Percentiles rank a stretch among this genome's conserved stretches.
Conservation (phyloP, 2,329 filamentous ascomycete species). For the Pseudocercospora fijiensis region DNA sequence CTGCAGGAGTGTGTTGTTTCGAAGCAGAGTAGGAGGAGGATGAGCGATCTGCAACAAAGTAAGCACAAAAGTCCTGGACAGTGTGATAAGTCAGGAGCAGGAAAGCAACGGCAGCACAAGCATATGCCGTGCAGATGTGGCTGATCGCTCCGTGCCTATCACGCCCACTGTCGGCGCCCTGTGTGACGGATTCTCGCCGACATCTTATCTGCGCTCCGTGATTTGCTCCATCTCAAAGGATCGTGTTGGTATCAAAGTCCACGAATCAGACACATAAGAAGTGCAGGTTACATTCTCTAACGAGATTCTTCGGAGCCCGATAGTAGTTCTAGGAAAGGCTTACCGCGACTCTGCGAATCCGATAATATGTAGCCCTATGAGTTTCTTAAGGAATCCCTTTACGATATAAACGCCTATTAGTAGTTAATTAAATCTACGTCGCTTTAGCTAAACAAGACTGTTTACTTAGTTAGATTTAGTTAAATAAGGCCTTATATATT, state of each 20-base stretch:
- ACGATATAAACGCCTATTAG: no score
- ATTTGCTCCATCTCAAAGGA: not conserved
- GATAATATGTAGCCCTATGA: not conserved
- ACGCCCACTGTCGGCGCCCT: not conserved
- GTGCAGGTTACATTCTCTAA: not conserved
- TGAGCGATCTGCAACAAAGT: not conserved
- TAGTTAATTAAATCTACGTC: no score
- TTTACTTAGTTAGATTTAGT: no score
- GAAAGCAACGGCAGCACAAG: not conserved
- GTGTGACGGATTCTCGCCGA: slow-evolving; percentile 4
- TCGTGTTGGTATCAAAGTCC: not conserved
- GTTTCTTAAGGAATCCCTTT: no score
- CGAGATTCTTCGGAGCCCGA: not conserved
- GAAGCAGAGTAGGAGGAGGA: not conserved
- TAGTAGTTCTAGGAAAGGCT: not conserved
- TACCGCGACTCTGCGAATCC: not conserved
- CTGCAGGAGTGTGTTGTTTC: not conserved
- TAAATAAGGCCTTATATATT: no score
- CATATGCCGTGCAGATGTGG: slow-evolving; percentile 1
- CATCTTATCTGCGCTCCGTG: not conserved
- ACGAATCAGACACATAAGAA: not conserved
- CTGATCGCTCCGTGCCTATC: not conserved
- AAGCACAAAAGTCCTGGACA: not conserved
- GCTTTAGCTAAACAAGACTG: no score
- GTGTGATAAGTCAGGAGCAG: not conserved